Evolutionary conservation across 2,329 filamentous ascomycete species (phyloP), one percentile per base, ranked within the genome.

Genomic region (Beauveria asiatica): DNA sequence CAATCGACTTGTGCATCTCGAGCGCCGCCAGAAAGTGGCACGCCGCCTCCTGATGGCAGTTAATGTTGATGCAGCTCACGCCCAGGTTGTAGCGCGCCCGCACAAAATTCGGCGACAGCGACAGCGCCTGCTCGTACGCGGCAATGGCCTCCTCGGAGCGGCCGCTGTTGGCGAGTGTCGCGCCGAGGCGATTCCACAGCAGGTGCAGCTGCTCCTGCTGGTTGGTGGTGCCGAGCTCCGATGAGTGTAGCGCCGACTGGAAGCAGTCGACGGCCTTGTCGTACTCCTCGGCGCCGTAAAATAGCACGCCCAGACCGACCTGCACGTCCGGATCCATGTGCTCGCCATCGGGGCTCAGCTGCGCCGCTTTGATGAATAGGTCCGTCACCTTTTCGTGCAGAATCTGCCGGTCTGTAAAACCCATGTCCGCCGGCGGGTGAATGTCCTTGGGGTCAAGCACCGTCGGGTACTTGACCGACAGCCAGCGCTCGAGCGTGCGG

Each of bases 191-290:
- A 78, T 99, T 99, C 94, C 94, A 99, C 33, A 99, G 85, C 21
- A 99, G 84, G 70, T 97, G 94, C 1, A 97, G 79, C 74, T 97
- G 92, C 68, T 88, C 87, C 67, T 86, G 85, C 64, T 90, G 87
- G 76, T 97, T 97, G 62, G 86, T 88, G 9, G 85, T 84, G 61
- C 94, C 94, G 41, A 86, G 83, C 74, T 96, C 92, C 1, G 90
- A 91, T 25, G 86, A 90, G 62, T 90, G 89, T 25, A 99, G 84
- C 0, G 95, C 93, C 1, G 93, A 87, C 60, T 88, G 89, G 83
- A 99, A 99, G 79, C 95, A 99, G 78, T 99, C 94, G 42, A 99
- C 93, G 0, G 94, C 94, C 78, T 99, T 99, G 72, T 94, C 90
- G 77, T 97, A 97, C 71, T 97, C 93, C 75, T 99, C 94, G 33